Base-by-base conservation (phyloP, 306 rosid genomes). In the Cucurbita argyrosperma region DNA sequence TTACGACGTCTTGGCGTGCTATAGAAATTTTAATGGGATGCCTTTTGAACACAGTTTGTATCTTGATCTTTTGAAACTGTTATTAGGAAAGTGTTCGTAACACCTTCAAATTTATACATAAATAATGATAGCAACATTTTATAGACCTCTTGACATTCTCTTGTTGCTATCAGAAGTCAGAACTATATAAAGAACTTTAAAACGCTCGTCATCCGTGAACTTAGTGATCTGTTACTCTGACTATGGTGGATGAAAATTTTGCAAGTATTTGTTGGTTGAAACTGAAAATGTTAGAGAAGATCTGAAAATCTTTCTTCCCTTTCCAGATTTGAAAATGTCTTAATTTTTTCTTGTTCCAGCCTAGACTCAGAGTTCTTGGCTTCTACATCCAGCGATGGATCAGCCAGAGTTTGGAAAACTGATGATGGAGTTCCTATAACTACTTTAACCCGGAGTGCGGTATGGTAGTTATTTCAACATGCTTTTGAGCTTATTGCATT, bases 331-430 rank as follows among this genome's bases (percentile, higher is more conserved):
- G 54, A 10, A 19, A 63, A 14, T 6, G 62, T 52, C 40, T 67
- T 77, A 62, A 38, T 81, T 64, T 80, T 51, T 59, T 80, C 68
- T 67, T 72, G 40, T 61, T 86, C 76, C 79, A 94, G 98, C 82
- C 85, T 94, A 61, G 98, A 90, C 78, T 84, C 97, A 6, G 97
- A 90, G 79, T 90, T 85, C 83, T 85, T 94, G 68, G 97, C 89
- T 81, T 89, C 98, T 64, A 90, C 96, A 46, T 94, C 94, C 71
- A 89, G 85, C 37, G 98, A 94, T 78, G 98, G 98, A 74, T 78
- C 90, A 46, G 98, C 97, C 45, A 87, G 89, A 80, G 80, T 94
- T 68, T 94, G 98, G 98, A 90, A 90, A 75, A 55, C 84, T 10
- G 90, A 86, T 70, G 98, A 90, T 84, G 97, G 98, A 76, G 88